Percentiles rank a stretch among this genome's conserved stretches.
phyloP scores from a whole-genome alignment of 2,329 filamentous ascomycete species.

The Verticillium isaacii region DNA sequence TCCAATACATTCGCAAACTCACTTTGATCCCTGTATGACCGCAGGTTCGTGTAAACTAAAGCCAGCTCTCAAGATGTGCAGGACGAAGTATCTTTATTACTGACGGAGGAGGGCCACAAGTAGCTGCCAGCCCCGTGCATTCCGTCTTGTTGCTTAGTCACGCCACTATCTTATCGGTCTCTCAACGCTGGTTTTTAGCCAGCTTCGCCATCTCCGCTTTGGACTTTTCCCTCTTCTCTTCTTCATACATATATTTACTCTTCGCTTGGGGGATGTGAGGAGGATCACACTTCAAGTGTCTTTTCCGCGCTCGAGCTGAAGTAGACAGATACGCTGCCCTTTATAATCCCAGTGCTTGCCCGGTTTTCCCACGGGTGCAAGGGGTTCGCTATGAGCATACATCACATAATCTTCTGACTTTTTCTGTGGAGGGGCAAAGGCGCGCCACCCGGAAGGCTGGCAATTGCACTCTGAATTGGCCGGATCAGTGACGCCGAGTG shows the following conservation, averaged over 20 bases:
- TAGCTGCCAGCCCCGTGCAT: not conserved
- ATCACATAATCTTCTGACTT: slow-evolving; percentile 22
- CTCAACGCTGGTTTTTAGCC: slow-evolving; percentile 1
- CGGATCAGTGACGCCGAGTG: too few relatives aligned
- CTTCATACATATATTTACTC: slow-evolving; percentile 44
- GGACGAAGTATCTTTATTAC: too few relatives aligned
- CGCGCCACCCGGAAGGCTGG: not conserved
- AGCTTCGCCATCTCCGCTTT: not conserved
- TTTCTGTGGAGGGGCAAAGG: not conserved
- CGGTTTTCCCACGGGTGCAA: slow-evolving; percentile 37
- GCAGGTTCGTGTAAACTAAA: too few relatives aligned
- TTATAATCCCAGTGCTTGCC: slow-evolving; percentile 56
- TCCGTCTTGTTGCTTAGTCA: not conserved
- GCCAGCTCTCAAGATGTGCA: too few relatives aligned
- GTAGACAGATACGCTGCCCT: slow-evolving; percentile 48
- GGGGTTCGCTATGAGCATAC: slow-evolving; percentile 61
- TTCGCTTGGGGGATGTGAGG: slow-evolving; percentile 34
- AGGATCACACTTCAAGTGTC: slow-evolving; percentile 28
- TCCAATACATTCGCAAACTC: too few relatives aligned
- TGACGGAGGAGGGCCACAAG: too few relatives aligned
- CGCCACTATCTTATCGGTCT: not conserved
- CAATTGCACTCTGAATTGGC: too few relatives aligned
- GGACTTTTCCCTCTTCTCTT: slow-evolving; percentile 26
- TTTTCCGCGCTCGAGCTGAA: slow-evolving; percentile 44
- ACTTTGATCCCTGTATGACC: too few relatives aligned